Conservation (phyloP, 768 basidiomycete genomes). For the Filobasidium wieringae region DNA sequence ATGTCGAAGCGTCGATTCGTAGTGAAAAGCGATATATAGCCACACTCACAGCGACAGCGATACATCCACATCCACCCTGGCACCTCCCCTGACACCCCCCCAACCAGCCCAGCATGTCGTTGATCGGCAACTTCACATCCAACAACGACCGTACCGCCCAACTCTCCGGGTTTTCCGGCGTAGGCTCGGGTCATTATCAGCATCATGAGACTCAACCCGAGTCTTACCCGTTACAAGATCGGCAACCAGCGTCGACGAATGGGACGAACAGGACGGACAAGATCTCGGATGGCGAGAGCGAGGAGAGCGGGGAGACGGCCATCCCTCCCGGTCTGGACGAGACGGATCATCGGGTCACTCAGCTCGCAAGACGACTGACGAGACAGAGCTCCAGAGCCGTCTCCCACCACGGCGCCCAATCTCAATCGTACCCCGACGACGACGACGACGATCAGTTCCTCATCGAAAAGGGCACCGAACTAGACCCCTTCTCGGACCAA, state of each 20-base stretch:
- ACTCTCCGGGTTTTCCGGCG: neutral
- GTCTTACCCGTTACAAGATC: neutral
- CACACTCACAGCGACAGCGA: too few species aligned
- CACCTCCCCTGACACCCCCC: too few species aligned
- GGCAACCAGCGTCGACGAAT: neutral
- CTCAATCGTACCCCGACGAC: neutral
- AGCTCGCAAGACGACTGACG: constrained; percentile 20
- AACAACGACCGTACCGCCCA: constrained; percentile 2
- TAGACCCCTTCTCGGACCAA: constrained; percentile 39
- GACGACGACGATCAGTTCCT: constrained; percentile 22
- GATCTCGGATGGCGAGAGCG: too few species aligned
- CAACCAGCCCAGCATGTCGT: too few species aligned
- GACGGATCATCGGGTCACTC: constrained; percentile 4
- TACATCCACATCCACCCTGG: too few species aligned
- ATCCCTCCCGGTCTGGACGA: neutral
- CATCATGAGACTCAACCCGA: neutral
- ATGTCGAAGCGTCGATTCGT: too few species aligned
- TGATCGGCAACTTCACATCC: constrained; percentile 11
- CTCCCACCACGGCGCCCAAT: neutral
- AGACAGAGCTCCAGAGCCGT: constrained; percentile 2
- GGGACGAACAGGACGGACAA: too few species aligned
- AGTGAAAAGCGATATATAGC: too few species aligned
- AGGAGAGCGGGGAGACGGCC: neutral
- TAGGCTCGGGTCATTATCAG: neutral
- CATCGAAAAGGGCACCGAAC: constrained; percentile 28